phyloP scores from a whole-genome alignment of 257 asterid species.

The Solanum medicagineum region DNA sequence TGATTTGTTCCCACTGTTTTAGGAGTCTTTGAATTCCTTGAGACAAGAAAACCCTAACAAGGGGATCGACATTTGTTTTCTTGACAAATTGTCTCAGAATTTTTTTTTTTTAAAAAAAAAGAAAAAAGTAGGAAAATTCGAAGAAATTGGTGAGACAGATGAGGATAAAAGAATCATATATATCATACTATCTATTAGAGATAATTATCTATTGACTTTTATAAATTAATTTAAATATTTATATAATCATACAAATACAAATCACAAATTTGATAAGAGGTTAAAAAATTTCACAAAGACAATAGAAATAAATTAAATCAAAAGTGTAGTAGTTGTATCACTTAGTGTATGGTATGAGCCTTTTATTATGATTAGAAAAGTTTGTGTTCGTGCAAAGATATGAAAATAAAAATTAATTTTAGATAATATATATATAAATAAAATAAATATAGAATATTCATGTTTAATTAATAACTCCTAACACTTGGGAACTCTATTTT shows the following conservation, averaged over 20 bases:
- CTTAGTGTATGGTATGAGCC: background rate
- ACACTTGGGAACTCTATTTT: too few species aligned
- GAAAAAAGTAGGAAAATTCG: background rate
- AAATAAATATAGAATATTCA: too few species aligned
- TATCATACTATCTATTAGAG: background rate
- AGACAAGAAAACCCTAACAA: background rate
- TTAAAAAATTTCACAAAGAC: background rate
- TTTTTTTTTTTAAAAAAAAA: too few species aligned
- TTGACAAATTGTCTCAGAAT: background rate
- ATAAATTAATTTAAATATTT: background rate
- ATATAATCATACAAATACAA: background rate
- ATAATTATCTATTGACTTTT: background rate
- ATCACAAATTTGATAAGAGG: background rate
- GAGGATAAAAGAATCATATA: background rate
- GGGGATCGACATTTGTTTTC: background rate
- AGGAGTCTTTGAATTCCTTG: background rate
- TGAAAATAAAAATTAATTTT: background rate
- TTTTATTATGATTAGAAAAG: background rate
- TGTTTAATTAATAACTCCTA: too few species aligned
- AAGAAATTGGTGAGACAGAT: background rate
- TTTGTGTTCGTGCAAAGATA: background rate
- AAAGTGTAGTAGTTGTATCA: background rate
- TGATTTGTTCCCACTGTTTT: background rate
- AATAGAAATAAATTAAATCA: background rate
- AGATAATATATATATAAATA: background rate